These are phyloP conservation scores for Eryngium alpinum DNA, from an alignment of 140 eudicot genomes.

Conservation along the genomic window DNA sequence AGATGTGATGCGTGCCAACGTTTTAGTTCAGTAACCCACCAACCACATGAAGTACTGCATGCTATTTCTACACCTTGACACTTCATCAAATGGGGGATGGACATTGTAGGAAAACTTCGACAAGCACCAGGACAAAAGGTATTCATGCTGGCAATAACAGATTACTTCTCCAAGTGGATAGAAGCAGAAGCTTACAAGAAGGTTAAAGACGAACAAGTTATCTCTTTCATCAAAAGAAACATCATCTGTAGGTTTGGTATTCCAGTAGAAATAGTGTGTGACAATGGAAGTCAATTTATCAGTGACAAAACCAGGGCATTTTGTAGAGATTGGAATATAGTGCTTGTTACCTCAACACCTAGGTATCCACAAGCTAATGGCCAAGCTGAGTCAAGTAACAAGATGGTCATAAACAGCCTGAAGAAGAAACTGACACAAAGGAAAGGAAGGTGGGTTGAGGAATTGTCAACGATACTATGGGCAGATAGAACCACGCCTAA, in stretches of 20 bases:
- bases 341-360: no score
- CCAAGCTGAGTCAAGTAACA: no score
- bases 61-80: background rate
- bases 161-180: no score
- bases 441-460: conserved; percentile 12
- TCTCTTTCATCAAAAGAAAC: no score
- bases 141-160: no score
- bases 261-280: no score
- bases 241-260: background rate
- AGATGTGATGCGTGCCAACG: background rate
- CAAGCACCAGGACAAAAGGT: background rate
- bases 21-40: background rate
- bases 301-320: background rate
- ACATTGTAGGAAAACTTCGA: background rate
- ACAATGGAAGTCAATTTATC: background rate
- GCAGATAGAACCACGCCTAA: no score
- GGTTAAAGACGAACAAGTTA: no score
- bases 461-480: background rate
- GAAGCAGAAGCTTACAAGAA: no score
- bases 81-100: background rate
- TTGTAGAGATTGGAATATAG: background rate
- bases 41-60: background rate
- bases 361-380: no score
- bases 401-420: no score
- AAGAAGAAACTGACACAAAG: no score